Evolutionary conservation across 2,329 filamentous ascomycete genomes (phyloP).

Genomic region (Claviceps maximensis): DNA sequence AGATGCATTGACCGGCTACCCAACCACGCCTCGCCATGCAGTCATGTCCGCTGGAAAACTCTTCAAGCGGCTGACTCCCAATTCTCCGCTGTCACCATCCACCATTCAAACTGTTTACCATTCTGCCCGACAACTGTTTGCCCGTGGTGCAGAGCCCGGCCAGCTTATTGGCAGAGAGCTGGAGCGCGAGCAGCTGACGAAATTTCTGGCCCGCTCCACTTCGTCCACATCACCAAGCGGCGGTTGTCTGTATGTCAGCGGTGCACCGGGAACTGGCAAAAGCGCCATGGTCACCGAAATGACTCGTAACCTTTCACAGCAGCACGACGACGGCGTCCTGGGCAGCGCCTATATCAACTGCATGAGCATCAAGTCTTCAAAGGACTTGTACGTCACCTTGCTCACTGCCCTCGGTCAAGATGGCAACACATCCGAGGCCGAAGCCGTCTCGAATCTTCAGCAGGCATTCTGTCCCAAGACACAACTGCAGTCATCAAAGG

Average conservation of each 20-base stretch:
- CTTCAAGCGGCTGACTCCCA: slow-evolving; percentile 65
- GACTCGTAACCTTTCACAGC: slow-evolving; percentile 42
- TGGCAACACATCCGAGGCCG: slow-evolving; percentile 46
- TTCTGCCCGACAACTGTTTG: slow-evolving; percentile 74
- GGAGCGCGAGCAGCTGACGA: slow-evolving; percentile 48
- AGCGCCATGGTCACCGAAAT: slow-evolving; percentile 84
- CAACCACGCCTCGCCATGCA: slow-evolving; percentile 71
- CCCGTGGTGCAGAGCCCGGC: slow-evolving; percentile 61
- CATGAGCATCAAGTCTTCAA: slow-evolving; percentile 85
- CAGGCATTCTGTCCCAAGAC: slow-evolving; percentile 55
- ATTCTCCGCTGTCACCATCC: slow-evolving; percentile 58
- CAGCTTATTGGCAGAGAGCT: slow-evolving; percentile 67
- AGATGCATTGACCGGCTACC: slow-evolving; percentile 60
- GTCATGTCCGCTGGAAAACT: slow-evolving; percentile 65
- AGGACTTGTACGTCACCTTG: slow-evolving; percentile 71
- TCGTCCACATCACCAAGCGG: slow-evolving; percentile 49
- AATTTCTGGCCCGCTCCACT: slow-evolving; percentile 55
- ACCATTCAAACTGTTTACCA: slow-evolving; percentile 69
- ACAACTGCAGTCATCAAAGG: slow-evolving; percentile 35
- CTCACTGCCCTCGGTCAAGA: slow-evolving; percentile 54
- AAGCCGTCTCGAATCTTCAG: slow-evolving; percentile 55
- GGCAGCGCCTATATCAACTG: slow-evolving; percentile 81
- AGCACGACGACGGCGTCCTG: slow-evolving; percentile 31
- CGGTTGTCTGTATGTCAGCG: slow-evolving; percentile 88
- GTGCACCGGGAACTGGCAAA: slow-evolving; percentile 91